Evolutionary conservation across 225 moss, liverwort and hornwort species (phyloP), one percentile per base, ranked within the genome.

Genomic region (Bryoerythrophyllum caledonicum): DNA sequence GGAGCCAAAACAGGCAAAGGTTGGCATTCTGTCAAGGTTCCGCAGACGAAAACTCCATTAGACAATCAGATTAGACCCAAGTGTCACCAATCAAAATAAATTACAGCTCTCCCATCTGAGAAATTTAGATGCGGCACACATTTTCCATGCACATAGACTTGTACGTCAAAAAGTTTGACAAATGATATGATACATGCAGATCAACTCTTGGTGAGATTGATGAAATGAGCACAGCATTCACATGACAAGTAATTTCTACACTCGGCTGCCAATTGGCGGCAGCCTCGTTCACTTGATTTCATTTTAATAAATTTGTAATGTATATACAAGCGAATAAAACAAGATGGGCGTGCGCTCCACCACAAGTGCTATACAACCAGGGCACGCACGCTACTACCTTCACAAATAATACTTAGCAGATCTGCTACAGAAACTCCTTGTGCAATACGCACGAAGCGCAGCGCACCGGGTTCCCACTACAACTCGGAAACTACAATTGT

Each of bases 1-100:
- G 93, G 93, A 5, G 95, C 95, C 34, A 96, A 89, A 84, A 93
- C 95, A 14, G 93, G 95, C 68, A 81, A 82, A 77, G 91, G 82
- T 44, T 96, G 89, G 90, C 77, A 82, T 60, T 83, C 90, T 0
- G 1, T 60, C 1, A 82, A 82, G 30, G 69, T 0, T 30, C 16
- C 69, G n/a, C 75, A 53, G 81, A 55, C 13, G 8, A 6, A 8
- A 38, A 38, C 17, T 16, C 21, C 71, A 20, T 38, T 38, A 19
- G 17, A 19, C 17, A 3, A 6, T 57, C 17, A 57, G 2, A 0
- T 4, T 16, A 9, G 8, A 16, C 16, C 4, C 12, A 62, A 16
- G 16, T 21, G 20, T 20, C 17, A 46, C 6, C 4, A 43, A 26
- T 4, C 1, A 17, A 2, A 57, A 1, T 15, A 10, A 9, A 10